phyloP scores from a whole-genome alignment of 1,139 yeast genomes.

The Saccharomyces uvarum region DNA sequence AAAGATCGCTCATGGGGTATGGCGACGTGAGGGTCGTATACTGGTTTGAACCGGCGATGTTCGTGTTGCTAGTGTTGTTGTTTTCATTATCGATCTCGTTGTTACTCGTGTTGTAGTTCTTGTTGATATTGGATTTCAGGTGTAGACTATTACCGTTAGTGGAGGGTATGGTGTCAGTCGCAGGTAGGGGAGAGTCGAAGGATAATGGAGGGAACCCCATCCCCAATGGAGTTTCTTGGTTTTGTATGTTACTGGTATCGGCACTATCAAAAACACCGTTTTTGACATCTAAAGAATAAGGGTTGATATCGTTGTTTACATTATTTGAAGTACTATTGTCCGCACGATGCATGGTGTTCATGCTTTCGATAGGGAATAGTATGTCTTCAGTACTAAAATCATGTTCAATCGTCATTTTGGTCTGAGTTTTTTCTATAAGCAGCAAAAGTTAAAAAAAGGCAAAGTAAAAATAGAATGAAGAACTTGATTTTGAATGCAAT shows the following conservation, averaged over 20 bases:
- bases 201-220: neutral
- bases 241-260: neutral
- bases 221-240: neutral
- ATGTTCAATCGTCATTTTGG: neutral
- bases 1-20: neutral
- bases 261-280: neutral
- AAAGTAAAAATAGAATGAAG: neutral
- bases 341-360: neutral
- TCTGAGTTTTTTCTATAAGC: neutral
- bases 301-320: neutral
- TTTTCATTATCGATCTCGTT: neutral
- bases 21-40: neutral
- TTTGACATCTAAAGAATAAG: neutral
- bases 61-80: neutral
- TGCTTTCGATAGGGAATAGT: neutral
- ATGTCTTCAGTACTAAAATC: neutral
- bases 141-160: neutral
- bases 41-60: neutral
- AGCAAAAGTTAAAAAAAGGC: neutral
- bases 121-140: neutral
- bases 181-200: neutral
- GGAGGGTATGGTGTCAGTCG: neutral
- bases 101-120: neutral
- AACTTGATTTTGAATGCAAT: neutral
- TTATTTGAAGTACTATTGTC: neutral